Conservation (phyloP, 2,329 filamentous ascomycete genomes). For the Sporothrix dimorphospora region DNA sequence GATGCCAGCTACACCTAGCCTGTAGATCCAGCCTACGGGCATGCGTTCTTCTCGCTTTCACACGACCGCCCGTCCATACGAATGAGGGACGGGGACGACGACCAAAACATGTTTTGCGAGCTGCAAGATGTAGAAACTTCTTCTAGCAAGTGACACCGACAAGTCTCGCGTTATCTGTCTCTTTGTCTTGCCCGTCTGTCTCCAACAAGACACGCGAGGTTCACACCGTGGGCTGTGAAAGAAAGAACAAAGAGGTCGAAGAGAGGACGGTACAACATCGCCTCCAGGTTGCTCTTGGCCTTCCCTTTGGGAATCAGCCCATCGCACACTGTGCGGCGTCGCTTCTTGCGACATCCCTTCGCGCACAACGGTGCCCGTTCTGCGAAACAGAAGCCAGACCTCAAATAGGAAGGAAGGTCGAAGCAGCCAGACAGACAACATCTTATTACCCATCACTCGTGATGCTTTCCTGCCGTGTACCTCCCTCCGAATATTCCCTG, state of each 20-base stretch:
- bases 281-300: not conserved
- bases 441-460: not conserved
- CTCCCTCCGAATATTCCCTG: not conserved
- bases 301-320: not conserved
- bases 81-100: not conserved
- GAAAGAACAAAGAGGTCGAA: not conserved
- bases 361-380: not conserved
- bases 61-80: not conserved
- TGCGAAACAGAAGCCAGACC: not conserved
- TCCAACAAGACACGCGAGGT: not conserved
- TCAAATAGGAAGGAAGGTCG: not conserved
- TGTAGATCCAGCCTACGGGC: too few relatives aligned
- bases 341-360: slow-evolving; percentile 24
- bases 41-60: not conserved
- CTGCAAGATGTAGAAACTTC: not conserved
- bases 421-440: not conserved
- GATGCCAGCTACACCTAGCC: not conserved
- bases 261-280: not conserved
- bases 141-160: not conserved
- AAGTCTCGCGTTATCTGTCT: not conserved
- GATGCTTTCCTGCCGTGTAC: not conserved
- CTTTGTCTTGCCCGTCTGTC: slow-evolving; percentile 6
- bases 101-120: not conserved
- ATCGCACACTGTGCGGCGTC: slow-evolving; percentile 26
- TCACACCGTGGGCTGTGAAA: not conserved